Percentiles rank a stretch among this genome's conserved stretches.
Conservation (phyloP, 2,329 filamentous ascomycete genomes). For the Ophiocordyceps sinensis region DNA sequence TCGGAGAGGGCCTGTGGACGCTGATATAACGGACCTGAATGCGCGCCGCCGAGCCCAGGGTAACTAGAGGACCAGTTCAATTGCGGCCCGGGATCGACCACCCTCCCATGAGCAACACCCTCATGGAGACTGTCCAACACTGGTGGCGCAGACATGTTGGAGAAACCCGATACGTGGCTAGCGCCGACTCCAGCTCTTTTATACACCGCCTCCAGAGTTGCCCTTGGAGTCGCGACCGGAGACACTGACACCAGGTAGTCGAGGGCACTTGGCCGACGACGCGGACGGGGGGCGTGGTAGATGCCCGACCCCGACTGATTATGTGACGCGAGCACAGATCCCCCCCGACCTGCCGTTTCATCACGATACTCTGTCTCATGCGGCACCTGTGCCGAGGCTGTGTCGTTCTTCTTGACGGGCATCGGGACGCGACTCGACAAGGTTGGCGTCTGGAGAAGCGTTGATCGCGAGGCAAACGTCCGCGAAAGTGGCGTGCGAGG, state of each 20-base stretch:
- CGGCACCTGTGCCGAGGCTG: not conserved
- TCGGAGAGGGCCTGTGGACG: not conserved
- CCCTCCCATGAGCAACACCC: not conserved
- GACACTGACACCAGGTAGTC: slow-evolving; percentile 7
- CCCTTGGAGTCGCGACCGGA: slow-evolving; percentile 1
- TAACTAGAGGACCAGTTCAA: not conserved
- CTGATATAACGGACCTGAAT: not conserved
- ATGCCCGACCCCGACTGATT: slow-evolving; percentile 1
- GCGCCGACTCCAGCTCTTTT: not conserved
- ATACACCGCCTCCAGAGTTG: slow-evolving; percentile 1
- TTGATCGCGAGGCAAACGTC: not conserved
- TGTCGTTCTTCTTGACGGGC: slow-evolving; percentile 1
- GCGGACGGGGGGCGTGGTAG: slow-evolving; percentile 4
- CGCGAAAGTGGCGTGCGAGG: slow-evolving; percentile 1
- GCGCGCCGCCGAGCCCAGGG: not conserved
- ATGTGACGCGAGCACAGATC: not conserved
- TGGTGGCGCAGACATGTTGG: not conserved
- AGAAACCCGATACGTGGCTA: not conserved
- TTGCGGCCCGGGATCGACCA: not conserved
- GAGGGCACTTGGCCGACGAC: slow-evolving; percentile 6
- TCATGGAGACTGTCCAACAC: not conserved
- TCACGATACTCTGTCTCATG: not conserved
- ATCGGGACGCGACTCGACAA: not conserved
- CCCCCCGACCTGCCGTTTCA: not conserved
- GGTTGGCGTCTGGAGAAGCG: slow-evolving; percentile 1